These are phyloP conservation scores for Catharanthus roseus DNA, from an alignment of 257 asterid species.

Conservation along the genomic window DNA sequence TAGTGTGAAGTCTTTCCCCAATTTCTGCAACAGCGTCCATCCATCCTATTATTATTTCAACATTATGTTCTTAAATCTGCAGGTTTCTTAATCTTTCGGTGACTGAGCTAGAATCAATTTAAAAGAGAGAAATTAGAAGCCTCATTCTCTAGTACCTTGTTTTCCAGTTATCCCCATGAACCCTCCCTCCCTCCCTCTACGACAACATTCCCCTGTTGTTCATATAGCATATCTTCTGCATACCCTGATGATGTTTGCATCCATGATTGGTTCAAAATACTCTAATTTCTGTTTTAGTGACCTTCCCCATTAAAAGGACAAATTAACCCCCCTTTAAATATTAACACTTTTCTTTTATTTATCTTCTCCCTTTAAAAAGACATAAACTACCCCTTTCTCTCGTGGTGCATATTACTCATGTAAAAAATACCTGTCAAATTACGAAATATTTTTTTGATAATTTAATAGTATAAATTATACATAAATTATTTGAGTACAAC, in stretches of 20 bases:
- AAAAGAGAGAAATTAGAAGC: background rate
- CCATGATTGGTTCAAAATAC: slow-evolving; percentile 76
- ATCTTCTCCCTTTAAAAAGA: too few relatives aligned
- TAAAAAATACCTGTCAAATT: too few relatives aligned
- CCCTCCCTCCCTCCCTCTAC: too few relatives aligned
- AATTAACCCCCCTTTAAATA: too few relatives aligned
- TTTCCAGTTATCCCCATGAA: slow-evolving; percentile 97
- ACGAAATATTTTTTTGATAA: too few relatives aligned
- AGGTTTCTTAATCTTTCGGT: slow-evolving; percentile 13
- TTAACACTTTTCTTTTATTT: too few relatives aligned
- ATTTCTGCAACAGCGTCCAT: slow-evolving; percentile 83
- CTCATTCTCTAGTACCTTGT: slow-evolving; percentile 45
- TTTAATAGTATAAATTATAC: too few relatives aligned
- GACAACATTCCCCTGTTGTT: slow-evolving; percentile 69
- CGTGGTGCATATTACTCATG: too few relatives aligned
- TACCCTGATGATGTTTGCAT: slow-evolving; percentile 62
- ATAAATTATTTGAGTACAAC: too few relatives aligned
- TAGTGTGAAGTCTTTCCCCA: slow-evolving; percentile 97
- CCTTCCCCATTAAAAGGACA: too few relatives aligned
- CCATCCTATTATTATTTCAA: slow-evolving; percentile 34
- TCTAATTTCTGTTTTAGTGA: too few relatives aligned
- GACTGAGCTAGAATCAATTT: slow-evolving; percentile 7
- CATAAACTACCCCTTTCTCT: too few relatives aligned
- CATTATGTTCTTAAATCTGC: slow-evolving; percentile 9
- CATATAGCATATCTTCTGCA: slow-evolving; percentile 57